Percentiles rank a stretch among this genome's conserved stretches.
These are phyloP conservation scores for Microdochium nivale DNA, from an alignment of 2,329 filamentous ascomycete genomes.

Conservation along the genomic window DNA sequence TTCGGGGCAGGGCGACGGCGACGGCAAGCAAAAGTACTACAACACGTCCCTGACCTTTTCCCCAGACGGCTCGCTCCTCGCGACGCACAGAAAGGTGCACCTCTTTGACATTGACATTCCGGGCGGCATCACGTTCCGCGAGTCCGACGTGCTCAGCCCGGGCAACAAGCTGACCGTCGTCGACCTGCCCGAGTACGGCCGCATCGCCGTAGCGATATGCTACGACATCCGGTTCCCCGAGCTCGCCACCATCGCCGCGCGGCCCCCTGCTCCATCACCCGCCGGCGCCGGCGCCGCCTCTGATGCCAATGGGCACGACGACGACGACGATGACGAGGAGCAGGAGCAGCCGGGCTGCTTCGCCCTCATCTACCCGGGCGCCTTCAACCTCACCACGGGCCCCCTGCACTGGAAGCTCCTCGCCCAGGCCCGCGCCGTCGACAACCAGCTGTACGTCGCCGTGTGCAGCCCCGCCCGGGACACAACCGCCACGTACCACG, in stretches of 20 bases:
- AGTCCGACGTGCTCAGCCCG: slow-evolving; percentile 80
- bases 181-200: slow-evolving; percentile 81
- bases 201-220: slow-evolving; percentile 84
- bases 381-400: slow-evolving; percentile 92
- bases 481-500: slow-evolving; percentile 68
- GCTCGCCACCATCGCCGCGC: slow-evolving; percentile 78
- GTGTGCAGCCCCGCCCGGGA: slow-evolving; percentile 88
- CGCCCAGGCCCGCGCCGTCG: slow-evolving; percentile 74
- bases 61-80: slow-evolving; percentile 71
- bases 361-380: slow-evolving; percentile 85
- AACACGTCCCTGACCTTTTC: slow-evolving; percentile 85
- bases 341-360: slow-evolving; percentile 59
- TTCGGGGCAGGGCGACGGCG: slow-evolving; percentile 17
- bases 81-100: slow-evolving; percentile 86
- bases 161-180: slow-evolving; percentile 81
- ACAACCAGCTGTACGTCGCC: slow-evolving; percentile 91
- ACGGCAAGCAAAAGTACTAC: slow-evolving; percentile 59
- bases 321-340: background rate
- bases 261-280: background rate
- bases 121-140: slow-evolving; percentile 83
- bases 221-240: slow-evolving; percentile 98
- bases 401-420: slow-evolving; percentile 84
- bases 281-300: too few species aligned
- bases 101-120: slow-evolving; percentile 98
- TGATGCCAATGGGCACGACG: too few species aligned